Base-by-base conservation (phyloP, 2,329 filamentous ascomycete species). In the Penicillium digitatum region DNA sequence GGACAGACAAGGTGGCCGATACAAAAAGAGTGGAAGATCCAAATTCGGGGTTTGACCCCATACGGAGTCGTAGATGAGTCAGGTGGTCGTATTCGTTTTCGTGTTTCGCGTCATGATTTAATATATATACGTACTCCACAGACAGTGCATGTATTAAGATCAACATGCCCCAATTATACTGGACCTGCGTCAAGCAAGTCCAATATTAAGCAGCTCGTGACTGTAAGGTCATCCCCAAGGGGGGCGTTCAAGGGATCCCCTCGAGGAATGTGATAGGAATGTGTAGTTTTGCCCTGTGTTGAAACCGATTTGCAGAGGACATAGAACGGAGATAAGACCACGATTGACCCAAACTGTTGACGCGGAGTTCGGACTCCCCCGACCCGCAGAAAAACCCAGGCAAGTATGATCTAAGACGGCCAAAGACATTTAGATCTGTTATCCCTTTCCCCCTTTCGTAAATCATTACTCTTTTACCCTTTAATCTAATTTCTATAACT, bases 361-460 rank as follows among this genome's bases (percentile, higher is more conserved):
- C n/a, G n/a, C 51, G 51, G 51, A 53, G 37, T n/a, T 31, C 12
- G 20, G n/a, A 9, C 44, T 39, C 26, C 11, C 11, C 51, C 51
- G 44, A 48, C 32, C 42, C 40, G 24, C 18, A 7, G 16, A 22
- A 32, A 34, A 27, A 42, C 38, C 22, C 20, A n/a, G 22, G 5
- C 16, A 27, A 42, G 16, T n/a, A 42, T 42, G n/a, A 40, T n/a
- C 14, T 7, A 6, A 40, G 22, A 40, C 37, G 26, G 24, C 6
- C n/a, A 6, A n/a, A 42, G 24, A 27, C 24, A 27, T 20, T 45
- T 34, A 52, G 12, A 29, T 20, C 37, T 35, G 20, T 8, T 16
- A 45, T 10, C 34, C 49, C 42, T 45, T 22, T 14, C 11, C 20
- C 34, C 35, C 32, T 18, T n/a, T 42, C 9, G 39, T 38, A 16